phyloP scores from a whole-genome alignment of 2,329 filamentous ascomycete genomes.

The Cordyceps cicadae region DNA sequence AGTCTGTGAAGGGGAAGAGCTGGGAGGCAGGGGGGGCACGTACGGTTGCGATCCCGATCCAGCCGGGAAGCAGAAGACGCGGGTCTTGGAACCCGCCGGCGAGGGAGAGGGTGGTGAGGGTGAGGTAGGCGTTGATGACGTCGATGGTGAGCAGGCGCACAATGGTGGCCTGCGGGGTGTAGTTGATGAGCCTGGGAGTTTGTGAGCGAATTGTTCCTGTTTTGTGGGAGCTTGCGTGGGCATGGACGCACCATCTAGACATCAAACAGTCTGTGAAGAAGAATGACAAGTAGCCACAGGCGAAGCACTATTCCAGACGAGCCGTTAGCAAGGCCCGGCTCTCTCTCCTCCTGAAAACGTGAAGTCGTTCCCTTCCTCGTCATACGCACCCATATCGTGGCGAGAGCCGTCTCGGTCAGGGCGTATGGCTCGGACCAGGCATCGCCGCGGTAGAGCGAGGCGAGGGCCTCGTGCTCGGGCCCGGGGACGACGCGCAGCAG shows the following conservation, averaged over 20 bases:
- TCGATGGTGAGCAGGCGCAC: conserved; percentile 71
- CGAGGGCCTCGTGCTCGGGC: conserved; percentile 20
- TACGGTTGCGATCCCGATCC: conserved; percentile 70
- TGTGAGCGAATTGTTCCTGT: background rate
- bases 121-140: conserved; percentile 66
- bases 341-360: background rate
- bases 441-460: conserved; percentile 13
- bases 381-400: conserved; percentile 68
- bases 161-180: conserved; percentile 72
- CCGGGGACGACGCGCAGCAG: conserved; percentile 51
- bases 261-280: conserved; percentile 80
- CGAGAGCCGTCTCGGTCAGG: conserved; percentile 61
- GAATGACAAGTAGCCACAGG: conserved; percentile 70
- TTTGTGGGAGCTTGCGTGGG: background rate
- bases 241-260: conserved; percentile 60
- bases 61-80: conserved; percentile 63
- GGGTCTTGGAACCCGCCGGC: conserved; percentile 63
- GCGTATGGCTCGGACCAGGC: conserved; percentile 23
- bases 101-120: conserved; percentile 62
- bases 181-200: conserved; percentile 63
- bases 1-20: background rate
- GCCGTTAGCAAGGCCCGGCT: conserved; percentile 7
- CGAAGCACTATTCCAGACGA: conserved; percentile 50
- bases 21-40: conserved; percentile 18
- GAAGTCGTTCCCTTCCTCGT: background rate